Evolutionary conservation across 495 filamentous ascomycete species (phyloP).

Genomic region (Chaetomium fimeti): DNA sequence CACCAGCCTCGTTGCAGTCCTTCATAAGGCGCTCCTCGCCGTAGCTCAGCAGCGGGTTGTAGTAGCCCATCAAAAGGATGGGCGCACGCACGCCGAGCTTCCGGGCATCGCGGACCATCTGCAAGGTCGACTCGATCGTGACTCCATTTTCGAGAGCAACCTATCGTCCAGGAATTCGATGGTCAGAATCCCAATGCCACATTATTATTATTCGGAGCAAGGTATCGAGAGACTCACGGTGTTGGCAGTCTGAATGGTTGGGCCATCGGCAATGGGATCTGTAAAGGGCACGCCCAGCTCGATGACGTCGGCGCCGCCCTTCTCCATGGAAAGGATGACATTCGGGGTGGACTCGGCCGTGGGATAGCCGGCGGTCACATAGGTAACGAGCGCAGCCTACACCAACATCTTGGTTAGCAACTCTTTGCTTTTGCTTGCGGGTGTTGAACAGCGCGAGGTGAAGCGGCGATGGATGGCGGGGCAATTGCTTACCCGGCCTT

Average conservation of each 20-base stretch:
- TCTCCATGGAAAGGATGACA: conserved; percentile 84
- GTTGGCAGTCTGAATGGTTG: conserved; percentile 90
- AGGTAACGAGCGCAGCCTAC: conserved; percentile 80
- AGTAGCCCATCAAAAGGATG: conserved; percentile 97
- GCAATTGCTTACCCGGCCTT: conserved; percentile 56
- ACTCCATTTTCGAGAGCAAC: conserved; percentile 83
- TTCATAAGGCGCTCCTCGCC: conserved; percentile 84
- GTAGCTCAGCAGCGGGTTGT: conserved; percentile 90
- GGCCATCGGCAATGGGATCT: conserved; percentile 94
- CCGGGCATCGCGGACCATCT: conserved; percentile 76
- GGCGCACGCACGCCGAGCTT: conserved; percentile 72
- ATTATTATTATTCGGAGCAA: neutral
- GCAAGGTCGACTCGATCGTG: conserved; percentile 69
- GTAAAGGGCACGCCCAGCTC: conserved; percentile 93
- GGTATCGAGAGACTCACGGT: conserved; percentile 49
- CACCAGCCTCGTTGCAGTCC: conserved; percentile 81
- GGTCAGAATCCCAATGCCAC: conserved; percentile 14
- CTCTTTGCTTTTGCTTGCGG: neutral
- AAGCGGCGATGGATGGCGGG: conserved; percentile 27
- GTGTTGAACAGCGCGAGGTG: neutral
- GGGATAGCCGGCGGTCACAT: conserved; percentile 94
- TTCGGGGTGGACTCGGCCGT: conserved; percentile 76
- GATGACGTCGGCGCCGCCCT: conserved; percentile 84
- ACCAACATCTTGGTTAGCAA: conserved; percentile 19
- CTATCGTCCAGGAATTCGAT: conserved; percentile 3